Evolutionary conservation across 2,329 filamentous ascomycete genomes (phyloP).

Genomic region (Hymenoscyphus infarciens): DNA sequence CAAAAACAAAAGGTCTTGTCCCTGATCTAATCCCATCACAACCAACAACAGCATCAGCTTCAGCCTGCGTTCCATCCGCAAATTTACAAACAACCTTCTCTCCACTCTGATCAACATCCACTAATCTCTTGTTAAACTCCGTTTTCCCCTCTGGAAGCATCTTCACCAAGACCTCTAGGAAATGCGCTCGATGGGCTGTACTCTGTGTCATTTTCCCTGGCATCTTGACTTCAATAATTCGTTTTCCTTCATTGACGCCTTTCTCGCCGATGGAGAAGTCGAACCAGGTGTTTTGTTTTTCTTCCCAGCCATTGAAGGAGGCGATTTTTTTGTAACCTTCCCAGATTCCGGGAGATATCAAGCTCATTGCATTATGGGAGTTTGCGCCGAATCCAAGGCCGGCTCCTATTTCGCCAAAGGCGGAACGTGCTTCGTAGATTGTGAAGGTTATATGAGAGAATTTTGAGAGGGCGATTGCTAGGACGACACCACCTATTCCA

Average conservation of each 20-base stretch:
- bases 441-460: conserved; percentile 7
- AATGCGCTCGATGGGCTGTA: conserved; percentile 37
- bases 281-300: conserved; percentile 13
- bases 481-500: conserved; percentile 11
- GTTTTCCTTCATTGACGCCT: neutral
- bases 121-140: conserved; percentile 34
- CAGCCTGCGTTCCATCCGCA: conserved; percentile 11
- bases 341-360: conserved; percentile 6
- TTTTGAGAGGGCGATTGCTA: conserved; percentile 11
- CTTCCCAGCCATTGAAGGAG: conserved; percentile 8
- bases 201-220: conserved; percentile 10
- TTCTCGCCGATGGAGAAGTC: conserved; percentile 19
- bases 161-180: conserved; percentile 40
- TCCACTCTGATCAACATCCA: conserved; percentile 4
- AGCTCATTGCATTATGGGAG: conserved; percentile 9
- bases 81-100: conserved; percentile 9
- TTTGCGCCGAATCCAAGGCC: conserved; percentile 14
- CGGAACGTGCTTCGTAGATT: conserved; percentile 10
- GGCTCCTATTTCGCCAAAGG: conserved; percentile 14
- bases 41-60: conserved; percentile 17
- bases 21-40: conserved; percentile 57
- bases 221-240: conserved; percentile 9
- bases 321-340: conserved; percentile 4
- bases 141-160: conserved; percentile 35
- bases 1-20: conserved; percentile 37